Base-by-base conservation (phyloP, 2,329 filamentous ascomycete genomes). In the Trichophyton mentagrophytes region DNA sequence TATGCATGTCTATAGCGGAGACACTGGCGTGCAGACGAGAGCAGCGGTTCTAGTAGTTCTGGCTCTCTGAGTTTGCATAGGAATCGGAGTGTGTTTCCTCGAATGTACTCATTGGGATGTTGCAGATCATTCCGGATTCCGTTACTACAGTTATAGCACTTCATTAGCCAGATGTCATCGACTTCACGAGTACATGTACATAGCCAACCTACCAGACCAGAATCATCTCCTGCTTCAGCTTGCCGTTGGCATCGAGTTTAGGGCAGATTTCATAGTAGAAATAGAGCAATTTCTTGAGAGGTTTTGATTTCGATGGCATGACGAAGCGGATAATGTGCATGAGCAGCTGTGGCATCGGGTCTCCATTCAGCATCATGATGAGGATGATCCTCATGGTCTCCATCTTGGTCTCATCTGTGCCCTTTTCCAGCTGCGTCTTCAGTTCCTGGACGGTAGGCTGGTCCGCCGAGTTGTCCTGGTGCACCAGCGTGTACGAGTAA, bases 261-360 rank as follows among this genome's bases (percentile, higher is more conserved):
- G 92, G 93, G 74, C 93, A 97, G 73, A 97, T 93, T 78, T 99
- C 93, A 74, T 97, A 96, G 80, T 99, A 99, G 76, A 99, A 93
- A 78, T 99, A 99, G 61, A 99, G 83, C 64, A 99, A 82, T 80
- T 99, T 99, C 84, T 99, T 99, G 69, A 99, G 80, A 47, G 87
- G 80, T 79, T 99, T 99, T 76, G 88, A 90, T 79, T 95, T 96
- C 65, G 90, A 96, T 13, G 93, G 93, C 93, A 99, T 99, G 69
- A 99, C 91, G 74, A 99, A 99, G 74, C 93, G 90, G 75, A 99
- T 99, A 71, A 99, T 99, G 79, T 97, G 93, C 93, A 99, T 99
- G 68, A 99, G 85, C 20, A 99, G 82, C 67, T 90, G 86, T 27
- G 91, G 88, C 87, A 99, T 93, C 46, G 93, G 86, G 72, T 99